phyloP scores from a whole-genome alignment of 257 asterid genomes.

The Solanum bulbocastanum region DNA sequence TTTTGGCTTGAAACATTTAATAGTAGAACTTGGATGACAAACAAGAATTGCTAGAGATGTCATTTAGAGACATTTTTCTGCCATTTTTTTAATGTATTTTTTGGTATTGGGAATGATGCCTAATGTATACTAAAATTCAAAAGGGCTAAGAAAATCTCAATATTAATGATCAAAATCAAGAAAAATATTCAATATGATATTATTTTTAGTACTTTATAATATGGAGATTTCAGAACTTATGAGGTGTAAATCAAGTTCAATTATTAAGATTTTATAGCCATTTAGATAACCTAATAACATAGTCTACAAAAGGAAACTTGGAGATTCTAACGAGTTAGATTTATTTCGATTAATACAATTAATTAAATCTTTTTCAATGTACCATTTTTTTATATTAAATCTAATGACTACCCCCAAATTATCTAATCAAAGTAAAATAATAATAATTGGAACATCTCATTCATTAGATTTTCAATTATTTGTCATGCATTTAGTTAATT shows the following conservation, averaged over 20 bases:
- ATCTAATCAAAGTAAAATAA: neutral
- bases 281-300: neutral
- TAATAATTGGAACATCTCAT: neutral
- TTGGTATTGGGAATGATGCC: neutral
- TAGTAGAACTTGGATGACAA: constrained; percentile 7
- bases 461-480: neutral
- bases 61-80: constrained; percentile 5
- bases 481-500: neutral
- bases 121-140: neutral
- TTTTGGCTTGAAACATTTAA: constrained; percentile 8
- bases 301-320: neutral
- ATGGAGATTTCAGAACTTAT: neutral
- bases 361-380: neutral
- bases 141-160: neutral
- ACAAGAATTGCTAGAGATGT: constrained; percentile 7
- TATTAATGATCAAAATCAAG: neutral
- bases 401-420: neutral
- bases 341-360: neutral
- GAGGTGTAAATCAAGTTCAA: neutral
- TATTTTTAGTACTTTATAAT: neutral
- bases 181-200: neutral
- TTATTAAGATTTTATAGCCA: neutral
- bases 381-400: neutral
- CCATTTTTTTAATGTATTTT: neutral
- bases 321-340: neutral